Evolutionary conservation across 257 asterid genomes (phyloP), one percentile per base, ranked within the genome.

Genomic region (Vinca minor): DNA sequence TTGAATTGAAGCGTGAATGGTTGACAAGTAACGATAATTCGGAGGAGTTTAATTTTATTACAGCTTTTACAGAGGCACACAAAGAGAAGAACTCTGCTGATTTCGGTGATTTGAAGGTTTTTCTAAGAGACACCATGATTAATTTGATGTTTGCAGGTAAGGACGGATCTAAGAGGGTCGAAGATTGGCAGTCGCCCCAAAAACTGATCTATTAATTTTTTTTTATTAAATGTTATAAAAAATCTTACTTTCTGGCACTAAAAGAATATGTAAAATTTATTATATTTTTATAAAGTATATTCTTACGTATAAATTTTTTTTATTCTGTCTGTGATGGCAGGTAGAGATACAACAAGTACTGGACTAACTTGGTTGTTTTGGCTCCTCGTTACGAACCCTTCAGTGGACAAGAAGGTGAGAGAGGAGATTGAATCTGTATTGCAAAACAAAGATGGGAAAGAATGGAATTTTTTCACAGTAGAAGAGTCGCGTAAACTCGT

Each of bases 71-170:
- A 23, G 65, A 41, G 53, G 65, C 65, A 5, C 14, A 61, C 8
- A 23, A 17, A 34, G 29, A 41, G 35, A 25, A 39, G 15, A 36
- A 4, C 48, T 12, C 52, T 8, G 25, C 3, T 20, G n/a, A 0
- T 41, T 39, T 38, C 6, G 13, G 53, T 17, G 65, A 45, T 13
- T 14, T 23, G 6, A 13, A 26, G 21, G 53, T 61, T 4, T 61
- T 61, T 8, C 34, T 41, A 5, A 61, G 65, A 45, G 65, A 61
- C 7, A 61, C 38, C 3, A 1, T 61, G 36, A 35, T 61, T 1
- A 61, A 41, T 41, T 26, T 61, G 53, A 36, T 61, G 32, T 15
- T 61, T 26, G 65, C 65, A 3, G 65, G 65, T n/a, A n/a, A n/a
- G n/a, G n/a, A n/a, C n/a, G n/a, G n/a, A n/a, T n/a, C n/a, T n/a